Evolutionary conservation across 768 basidiomycete genomes (phyloP).

Genomic region (Russula olivacea): DNA sequence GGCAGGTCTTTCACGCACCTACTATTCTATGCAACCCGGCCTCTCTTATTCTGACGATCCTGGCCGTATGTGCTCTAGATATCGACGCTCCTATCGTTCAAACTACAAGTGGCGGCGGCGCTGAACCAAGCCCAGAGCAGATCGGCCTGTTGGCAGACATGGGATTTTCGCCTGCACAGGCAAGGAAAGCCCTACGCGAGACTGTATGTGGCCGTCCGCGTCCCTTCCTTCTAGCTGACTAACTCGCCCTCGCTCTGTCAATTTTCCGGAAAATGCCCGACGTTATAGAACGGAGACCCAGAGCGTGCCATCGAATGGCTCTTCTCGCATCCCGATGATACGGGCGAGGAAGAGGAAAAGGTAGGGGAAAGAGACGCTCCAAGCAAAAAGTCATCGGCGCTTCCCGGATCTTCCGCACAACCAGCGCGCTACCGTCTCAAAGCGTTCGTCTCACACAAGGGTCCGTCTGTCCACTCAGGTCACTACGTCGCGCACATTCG

Average conservation of each 20-base stretch:
- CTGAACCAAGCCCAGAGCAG: constrained; percentile 65
- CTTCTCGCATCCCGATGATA: constrained; percentile 88
- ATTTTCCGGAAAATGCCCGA: not conserved
- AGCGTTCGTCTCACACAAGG: constrained; percentile 97
- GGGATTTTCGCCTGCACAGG: constrained; percentile 85
- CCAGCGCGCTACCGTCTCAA: constrained; percentile 79
- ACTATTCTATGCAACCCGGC: not conserved
- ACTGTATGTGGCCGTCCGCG: constrained; percentile 50
- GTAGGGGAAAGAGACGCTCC: not conserved
- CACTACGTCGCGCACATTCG: constrained; percentile 86
- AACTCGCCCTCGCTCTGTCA: not conserved
- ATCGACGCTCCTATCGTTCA: constrained; percentile 72
- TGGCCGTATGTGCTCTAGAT: constrained; percentile 42
- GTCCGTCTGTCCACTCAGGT: constrained; percentile 89
- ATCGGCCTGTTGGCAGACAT: constrained; percentile 76
- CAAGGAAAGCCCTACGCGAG: constrained; percentile 78
- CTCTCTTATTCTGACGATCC: not conserved
- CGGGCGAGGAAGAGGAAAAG: constrained; percentile 47
- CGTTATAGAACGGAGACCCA: constrained; percentile 53
- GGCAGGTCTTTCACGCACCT: constrained; percentile 40
- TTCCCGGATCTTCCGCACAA: constrained; percentile 42
- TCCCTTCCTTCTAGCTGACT: not conserved
- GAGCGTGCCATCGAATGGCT: constrained; percentile 96
- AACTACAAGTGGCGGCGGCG: constrained; percentile 28
- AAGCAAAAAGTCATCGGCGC: not conserved